A percentile compares a stretch with the other conserved stretches of the same genome.
phyloP scores from a whole-genome alignment of 495 filamentous ascomycete genomes.

The Filosporella fistucella region DNA sequence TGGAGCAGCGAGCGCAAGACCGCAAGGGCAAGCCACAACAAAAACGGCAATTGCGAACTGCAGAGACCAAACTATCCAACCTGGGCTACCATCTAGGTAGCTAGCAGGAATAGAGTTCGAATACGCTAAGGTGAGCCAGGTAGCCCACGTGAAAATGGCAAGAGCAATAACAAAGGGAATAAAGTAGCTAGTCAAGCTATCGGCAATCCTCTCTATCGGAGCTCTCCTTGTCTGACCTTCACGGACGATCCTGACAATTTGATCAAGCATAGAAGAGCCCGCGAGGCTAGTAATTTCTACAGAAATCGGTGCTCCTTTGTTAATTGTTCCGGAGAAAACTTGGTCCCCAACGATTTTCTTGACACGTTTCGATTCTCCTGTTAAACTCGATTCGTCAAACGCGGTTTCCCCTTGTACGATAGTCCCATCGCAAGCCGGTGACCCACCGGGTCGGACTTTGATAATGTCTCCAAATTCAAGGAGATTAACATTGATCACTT shows the following conservation, averaged over 20 bases:
- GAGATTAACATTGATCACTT: constrained; percentile 53
- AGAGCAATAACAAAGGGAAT: constrained; percentile 80
- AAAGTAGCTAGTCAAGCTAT: constrained; percentile 81
- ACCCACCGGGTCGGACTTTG: constrained; percentile 69
- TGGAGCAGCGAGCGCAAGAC: constrained; percentile 85
- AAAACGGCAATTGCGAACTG: constrained; percentile 94
- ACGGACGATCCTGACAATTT: constrained; percentile 83
- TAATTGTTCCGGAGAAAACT: constrained; percentile 84
- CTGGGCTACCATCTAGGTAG: constrained; percentile 61
- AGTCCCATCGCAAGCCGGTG: constrained; percentile 79
- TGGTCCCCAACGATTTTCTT: constrained; percentile 65
- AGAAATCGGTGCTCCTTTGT: constrained; percentile 66
- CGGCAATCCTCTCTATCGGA: constrained; percentile 84
- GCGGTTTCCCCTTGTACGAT: constrained; percentile 58
- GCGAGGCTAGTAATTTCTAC: constrained; percentile 64
- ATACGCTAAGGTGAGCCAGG: constrained; percentile 75
- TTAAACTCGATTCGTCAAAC: constrained; percentile 89
- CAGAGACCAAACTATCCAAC: constrained; percentile 83
- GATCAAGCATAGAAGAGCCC: constrained; percentile 85
- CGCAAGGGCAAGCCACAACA: constrained; percentile 92
- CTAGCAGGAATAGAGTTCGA: constrained; percentile 60
- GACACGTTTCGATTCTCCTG: constrained; percentile 79
- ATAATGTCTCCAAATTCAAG: constrained; percentile 83
- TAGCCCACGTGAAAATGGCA: constrained; percentile 75
- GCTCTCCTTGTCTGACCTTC: constrained; percentile 87